Percentiles rank a stretch among this genome's conserved stretches.
phyloP scores from a whole-genome alignment of 2,329 filamentous ascomycete genomes.

The Ceratocystis smalleyi region DNA sequence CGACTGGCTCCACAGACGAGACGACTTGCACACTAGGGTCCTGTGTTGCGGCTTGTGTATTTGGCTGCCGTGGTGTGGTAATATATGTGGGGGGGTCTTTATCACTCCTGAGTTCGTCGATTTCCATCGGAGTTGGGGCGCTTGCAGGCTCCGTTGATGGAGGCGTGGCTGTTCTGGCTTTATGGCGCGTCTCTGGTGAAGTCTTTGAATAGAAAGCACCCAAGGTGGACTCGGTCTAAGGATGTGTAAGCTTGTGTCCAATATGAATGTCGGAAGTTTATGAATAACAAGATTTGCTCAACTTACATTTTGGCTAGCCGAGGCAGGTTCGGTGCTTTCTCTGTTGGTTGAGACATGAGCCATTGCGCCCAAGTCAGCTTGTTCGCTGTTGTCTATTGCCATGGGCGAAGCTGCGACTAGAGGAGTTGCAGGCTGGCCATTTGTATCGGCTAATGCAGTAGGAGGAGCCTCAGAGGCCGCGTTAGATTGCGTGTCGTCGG shows the following conservation, averaged over 20 bases:
- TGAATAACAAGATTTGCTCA: no score
- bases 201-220: no score
- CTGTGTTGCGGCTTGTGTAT: neutral
- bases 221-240: neutral
- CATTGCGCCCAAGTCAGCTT: constrained; percentile 16
- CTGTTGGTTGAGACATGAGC: neutral
- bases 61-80: neutral
- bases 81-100: neutral
- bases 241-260: neutral
- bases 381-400: constrained; percentile 18
- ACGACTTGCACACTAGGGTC: neutral
- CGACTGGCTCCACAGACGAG: neutral
- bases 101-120: neutral
- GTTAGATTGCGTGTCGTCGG: constrained; percentile 7
- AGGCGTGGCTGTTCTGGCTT: neutral
- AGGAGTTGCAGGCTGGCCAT: neutral
- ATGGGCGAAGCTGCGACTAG: neutral
- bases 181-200: neutral
- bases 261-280: neutral
- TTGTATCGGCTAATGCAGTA: neutral
- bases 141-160: neutral
- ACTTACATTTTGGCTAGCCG: neutral
- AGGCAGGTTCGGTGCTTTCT: neutral
- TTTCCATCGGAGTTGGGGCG: neutral
- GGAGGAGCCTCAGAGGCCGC: neutral